Evolutionary conservation across 2,329 filamentous ascomycete species (phyloP).

Genomic region (Apiospora hydei): DNA sequence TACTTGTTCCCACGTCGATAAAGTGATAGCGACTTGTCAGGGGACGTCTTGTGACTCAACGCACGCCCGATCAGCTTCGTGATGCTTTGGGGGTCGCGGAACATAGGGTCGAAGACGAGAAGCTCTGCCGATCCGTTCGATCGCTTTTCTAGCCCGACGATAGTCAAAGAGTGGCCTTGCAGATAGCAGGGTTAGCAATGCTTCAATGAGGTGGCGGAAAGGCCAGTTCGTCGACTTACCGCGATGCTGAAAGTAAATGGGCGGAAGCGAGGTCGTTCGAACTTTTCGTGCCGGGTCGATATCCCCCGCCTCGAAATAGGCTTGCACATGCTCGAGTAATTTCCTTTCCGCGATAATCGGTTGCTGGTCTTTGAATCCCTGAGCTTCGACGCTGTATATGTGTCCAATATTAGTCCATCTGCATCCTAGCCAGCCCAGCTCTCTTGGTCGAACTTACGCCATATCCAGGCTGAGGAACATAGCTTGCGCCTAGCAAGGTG

Average conservation of each 20-base stretch:
- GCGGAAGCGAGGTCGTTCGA: conserved; percentile 75
- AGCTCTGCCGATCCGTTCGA: conserved; percentile 71
- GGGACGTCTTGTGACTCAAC: conserved; percentile 53
- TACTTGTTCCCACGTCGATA: conserved; percentile 77
- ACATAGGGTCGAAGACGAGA: conserved; percentile 89
- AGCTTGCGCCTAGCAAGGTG: conserved; percentile 71
- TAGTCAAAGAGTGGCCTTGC: conserved; percentile 84
- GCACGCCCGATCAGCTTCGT: conserved; percentile 61
- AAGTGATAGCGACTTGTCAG: conserved; percentile 65
- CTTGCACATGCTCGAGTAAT: conserved; percentile 73
- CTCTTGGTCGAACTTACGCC: conserved; percentile 52
- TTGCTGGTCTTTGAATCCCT: conserved; percentile 60
- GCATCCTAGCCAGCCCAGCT: background rate
- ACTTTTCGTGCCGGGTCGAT: conserved; percentile 65
- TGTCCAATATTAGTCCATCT: background rate
- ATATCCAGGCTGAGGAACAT: conserved; percentile 76
- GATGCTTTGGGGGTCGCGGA: conserved; percentile 71
- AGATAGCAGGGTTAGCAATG: background rate
- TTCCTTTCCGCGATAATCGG: conserved; percentile 56
- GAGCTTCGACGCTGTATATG: background rate
- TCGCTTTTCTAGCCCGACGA: conserved; percentile 81
- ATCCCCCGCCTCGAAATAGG: conserved; percentile 71
- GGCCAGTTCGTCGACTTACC: conserved; percentile 51
- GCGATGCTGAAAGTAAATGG: conserved; percentile 89
- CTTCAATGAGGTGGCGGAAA: too few relatives aligned